A percentile compares a stretch with the other conserved stretches of the same genome.
phyloP scores from a whole-genome alignment of 768 basidiomycete genomes.

The Leccinellum albellum region DNA sequence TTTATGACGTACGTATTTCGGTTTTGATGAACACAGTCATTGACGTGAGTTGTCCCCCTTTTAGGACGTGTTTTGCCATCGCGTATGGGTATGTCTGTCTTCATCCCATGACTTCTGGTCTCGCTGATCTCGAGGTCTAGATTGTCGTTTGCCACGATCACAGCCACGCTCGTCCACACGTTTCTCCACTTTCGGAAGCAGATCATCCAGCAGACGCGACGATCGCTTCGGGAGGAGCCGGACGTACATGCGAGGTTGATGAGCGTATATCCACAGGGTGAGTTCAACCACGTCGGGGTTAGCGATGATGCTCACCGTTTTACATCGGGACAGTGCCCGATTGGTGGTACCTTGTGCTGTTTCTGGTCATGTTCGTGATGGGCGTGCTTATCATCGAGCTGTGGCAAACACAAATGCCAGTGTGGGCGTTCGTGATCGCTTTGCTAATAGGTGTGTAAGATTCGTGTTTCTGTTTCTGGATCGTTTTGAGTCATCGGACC shows the following conservation, averaged over 20 bases:
- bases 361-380: constrained; percentile 65
- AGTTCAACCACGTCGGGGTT: background rate
- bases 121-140: constrained; percentile 50
- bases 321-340: constrained; percentile 54
- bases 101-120: background rate
- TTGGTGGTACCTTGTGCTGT: constrained; percentile 79
- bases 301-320: background rate
- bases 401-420: constrained; percentile 71
- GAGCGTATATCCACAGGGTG: constrained; percentile 57
- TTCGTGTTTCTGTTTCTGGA: background rate
- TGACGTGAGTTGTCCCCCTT: background rate
- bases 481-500: background rate
- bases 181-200: constrained; percentile 73
- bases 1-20: constrained; percentile 43
- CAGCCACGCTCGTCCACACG: constrained; percentile 30
- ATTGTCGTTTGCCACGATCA: constrained; percentile 77
- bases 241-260: constrained; percentile 85
- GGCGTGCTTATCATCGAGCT: constrained; percentile 68
- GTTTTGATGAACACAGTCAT: background rate
- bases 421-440: constrained; percentile 65
- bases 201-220: constrained; percentile 67
- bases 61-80: constrained; percentile 25
- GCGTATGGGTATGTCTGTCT: constrained; percentile 28
- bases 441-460: constrained; percentile 42
- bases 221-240: constrained; percentile 70